phyloP scores from a whole-genome alignment of 768 basidiomycete genomes.

The Cubamyces lactineus region DNA sequence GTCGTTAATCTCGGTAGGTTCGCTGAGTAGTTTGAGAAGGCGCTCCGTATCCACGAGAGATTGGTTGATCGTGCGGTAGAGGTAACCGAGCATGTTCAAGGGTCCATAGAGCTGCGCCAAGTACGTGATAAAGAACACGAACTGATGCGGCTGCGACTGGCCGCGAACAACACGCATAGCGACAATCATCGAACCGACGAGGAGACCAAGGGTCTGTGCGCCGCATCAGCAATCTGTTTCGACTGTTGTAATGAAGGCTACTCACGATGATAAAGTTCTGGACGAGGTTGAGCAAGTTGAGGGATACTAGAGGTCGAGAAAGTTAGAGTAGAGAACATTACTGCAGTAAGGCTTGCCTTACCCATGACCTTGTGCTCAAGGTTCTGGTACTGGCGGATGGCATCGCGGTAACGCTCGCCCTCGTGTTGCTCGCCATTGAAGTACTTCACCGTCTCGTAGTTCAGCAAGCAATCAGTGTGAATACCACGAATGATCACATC shows the following conservation, averaged over 20 bases:
- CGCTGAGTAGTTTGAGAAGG: slow-evolving; percentile 77
- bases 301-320: slow-evolving; percentile 49
- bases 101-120: slow-evolving; percentile 78
- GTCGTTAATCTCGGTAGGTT: slow-evolving; percentile 85
- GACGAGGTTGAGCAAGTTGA: slow-evolving; percentile 74
- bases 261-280: slow-evolving; percentile 83
- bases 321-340: slow-evolving; percentile 1
- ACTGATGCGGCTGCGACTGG: slow-evolving; percentile 56
- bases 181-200: slow-evolving; percentile 82
- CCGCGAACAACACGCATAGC: slow-evolving; percentile 65
- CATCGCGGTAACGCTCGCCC: slow-evolving; percentile 66
- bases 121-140: slow-evolving; percentile 83
- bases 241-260: slow-evolving; percentile 8
- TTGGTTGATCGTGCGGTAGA: slow-evolving; percentile 78
- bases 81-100: slow-evolving; percentile 75
- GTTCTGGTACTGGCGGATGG: slow-evolving; percentile 73
- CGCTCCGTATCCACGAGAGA: slow-evolving; percentile 84
- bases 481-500: slow-evolving; percentile 84
- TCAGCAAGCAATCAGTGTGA: slow-evolving; percentile 78
- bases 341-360: slow-evolving; percentile 38
- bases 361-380: slow-evolving; percentile 76
- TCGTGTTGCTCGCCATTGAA: slow-evolving; percentile 89
- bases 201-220: slow-evolving; percentile 70
- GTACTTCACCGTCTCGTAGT: slow-evolving; percentile 87
- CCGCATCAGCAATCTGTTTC: not conserved